Base-by-base conservation (phyloP, 805 yeast species). In the Brettanomyces bruxellensis region DNA sequence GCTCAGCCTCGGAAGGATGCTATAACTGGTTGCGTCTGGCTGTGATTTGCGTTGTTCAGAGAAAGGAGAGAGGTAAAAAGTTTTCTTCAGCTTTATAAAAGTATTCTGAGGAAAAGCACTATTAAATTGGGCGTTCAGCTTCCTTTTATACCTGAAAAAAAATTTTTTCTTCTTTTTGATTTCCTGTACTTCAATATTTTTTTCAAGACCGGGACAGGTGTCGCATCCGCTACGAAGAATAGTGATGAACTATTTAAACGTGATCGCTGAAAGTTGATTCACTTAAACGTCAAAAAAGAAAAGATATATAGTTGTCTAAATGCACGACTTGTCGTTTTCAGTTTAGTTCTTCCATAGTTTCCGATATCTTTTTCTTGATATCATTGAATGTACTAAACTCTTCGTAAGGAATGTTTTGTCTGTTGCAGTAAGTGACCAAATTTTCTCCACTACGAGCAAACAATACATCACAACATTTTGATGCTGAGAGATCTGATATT, bases 361-460 rank as follows among this genome's bases (percentile, higher is more conserved):
- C 38, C 8, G 14, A 6, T n/a, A 35, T 35, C n/a, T 35, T 35
- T 8, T n/a, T 54, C 56, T 84, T 75, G 56, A 91, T 91, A 54
- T 87, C 95, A 35, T 68, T 66, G 57, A 86, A 93, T 40, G 82
- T 69, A 53, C 78, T 79, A 66, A 93, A 93, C 59, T 84, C 95
- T 42, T 82, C 78, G 69, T 81, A 91, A 18, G 96, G 95, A 52
- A 93, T 85, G 34, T 76, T 70, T 62, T 89, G 91, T 41, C 81
- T 70, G 54, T 74, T 75, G 68, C 98, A 93, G 69, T 80, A 91
- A 37, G 81, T 82, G 55, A 91, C 83, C 55, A 93, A 75, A 61
- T 93, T 98, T 57, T 84, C 80, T 43, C 97, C 99, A 53, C 79
- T 79, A 69, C 89, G 91, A 41, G 99, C 99, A 66, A 91, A 93